Evolutionary conservation across 1,284 basidiomycete genomes (phyloP).

Genomic region (Boletus semigastroideus): DNA sequence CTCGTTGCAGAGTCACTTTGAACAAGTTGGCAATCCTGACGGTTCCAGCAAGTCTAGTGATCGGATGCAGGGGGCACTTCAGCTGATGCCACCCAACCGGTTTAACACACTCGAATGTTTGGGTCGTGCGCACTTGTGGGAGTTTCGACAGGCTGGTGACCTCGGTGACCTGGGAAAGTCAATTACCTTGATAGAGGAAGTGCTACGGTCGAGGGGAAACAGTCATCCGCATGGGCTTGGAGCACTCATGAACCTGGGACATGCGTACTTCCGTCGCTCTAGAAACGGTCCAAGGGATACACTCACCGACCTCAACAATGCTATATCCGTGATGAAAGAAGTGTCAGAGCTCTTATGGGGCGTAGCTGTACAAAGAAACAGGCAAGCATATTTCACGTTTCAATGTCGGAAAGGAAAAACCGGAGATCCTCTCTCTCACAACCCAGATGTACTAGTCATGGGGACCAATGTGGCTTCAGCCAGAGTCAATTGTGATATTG

Average conservation of each 20-base stretch:
- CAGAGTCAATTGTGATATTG: slow-evolving; percentile 22
- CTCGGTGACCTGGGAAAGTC: neutral
- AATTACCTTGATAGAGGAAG: neutral
- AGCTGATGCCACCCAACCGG: neutral
- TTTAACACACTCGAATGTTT: neutral
- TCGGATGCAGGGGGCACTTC: neutral
- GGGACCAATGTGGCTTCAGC: slow-evolving; percentile 80
- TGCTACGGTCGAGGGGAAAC: neutral
- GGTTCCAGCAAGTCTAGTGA: neutral
- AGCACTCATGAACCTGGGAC: too few species aligned
- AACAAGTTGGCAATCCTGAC: neutral
- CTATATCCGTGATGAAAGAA: too few species aligned
- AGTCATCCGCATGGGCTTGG: too few species aligned
- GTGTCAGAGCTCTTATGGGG: too few species aligned
- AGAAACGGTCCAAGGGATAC: too few species aligned
- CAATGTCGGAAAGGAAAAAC: slow-evolving; percentile 41
- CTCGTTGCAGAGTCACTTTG: neutral
- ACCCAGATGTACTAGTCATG: slow-evolving; percentile 81
- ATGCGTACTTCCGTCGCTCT: too few species aligned
- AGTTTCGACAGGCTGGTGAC: neutral
- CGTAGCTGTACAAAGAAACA: too few species aligned
- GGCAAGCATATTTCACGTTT: slow-evolving; percentile 64
- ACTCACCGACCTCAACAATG: too few species aligned
- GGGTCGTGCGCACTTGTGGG: neutral
- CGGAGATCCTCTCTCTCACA: slow-evolving; percentile 43